Conservation (phyloP, 164 flowering plant genomes). For the Amborella trichopoda region DNA sequence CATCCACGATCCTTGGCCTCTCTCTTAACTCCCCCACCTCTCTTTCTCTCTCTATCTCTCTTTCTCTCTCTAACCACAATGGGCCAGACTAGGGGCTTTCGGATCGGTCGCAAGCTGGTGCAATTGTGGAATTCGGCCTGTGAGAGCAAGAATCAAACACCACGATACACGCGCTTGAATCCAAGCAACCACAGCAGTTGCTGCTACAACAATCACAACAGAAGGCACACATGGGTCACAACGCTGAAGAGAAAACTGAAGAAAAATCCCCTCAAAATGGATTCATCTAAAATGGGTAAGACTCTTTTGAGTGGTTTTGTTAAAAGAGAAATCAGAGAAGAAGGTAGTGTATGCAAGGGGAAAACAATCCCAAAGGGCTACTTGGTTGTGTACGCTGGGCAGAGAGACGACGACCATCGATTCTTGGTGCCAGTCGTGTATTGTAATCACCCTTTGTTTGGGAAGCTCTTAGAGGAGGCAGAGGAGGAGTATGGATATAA, state of each 20-base stretch:
- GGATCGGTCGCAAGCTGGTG: slow-evolving; percentile 25
- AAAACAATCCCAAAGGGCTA: slow-evolving; percentile 61
- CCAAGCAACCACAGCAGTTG: slow-evolving; percentile 4
- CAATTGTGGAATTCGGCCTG: slow-evolving; percentile 14
- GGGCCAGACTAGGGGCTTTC: slow-evolving; percentile 33
- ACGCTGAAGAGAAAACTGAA: slow-evolving; percentile 14
- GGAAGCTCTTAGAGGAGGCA: slow-evolving; percentile 53
- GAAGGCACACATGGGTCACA: not conserved
- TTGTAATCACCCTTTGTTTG: slow-evolving; percentile 79
- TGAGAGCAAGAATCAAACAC: too few relatives aligned
- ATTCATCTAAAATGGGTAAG: too few relatives aligned
- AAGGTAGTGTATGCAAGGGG: slow-evolving; percentile 9
- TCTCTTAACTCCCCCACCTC: too few relatives aligned
- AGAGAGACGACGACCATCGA: slow-evolving; percentile 47
- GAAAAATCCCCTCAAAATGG: too few relatives aligned
- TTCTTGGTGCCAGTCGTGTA: slow-evolving; percentile 77
- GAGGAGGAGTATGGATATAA: slow-evolving; percentile 66
- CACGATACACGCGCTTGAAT: too few relatives aligned
- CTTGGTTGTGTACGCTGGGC: slow-evolving; percentile 76
- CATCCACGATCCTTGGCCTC: too few relatives aligned
- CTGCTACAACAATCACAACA: slow-evolving; percentile 6
- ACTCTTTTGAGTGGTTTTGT: too few relatives aligned
- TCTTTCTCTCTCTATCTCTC: too few relatives aligned
- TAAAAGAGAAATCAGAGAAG: too few relatives aligned
- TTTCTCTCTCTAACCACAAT: not conserved